These are phyloP conservation scores for Paracamarosporium sp. DNA, from an alignment of 2,329 filamentous ascomycete species.

Conservation along the genomic window DNA sequence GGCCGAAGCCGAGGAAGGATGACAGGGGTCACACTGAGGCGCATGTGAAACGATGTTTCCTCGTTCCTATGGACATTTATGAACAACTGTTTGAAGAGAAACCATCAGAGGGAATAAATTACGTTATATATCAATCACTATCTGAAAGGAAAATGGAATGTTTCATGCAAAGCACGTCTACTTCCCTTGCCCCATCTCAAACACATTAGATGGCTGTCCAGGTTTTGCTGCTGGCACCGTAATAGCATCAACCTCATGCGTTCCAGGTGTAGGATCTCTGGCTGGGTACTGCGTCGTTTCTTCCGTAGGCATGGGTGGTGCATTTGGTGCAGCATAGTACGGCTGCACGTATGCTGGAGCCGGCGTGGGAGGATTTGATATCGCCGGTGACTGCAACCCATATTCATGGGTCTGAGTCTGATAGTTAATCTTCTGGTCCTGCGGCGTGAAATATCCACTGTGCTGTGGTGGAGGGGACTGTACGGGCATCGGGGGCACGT, in stretches of 20 bases:
- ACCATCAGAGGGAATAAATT: too few relatives aligned
- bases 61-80: too few relatives aligned
- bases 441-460: slow-evolving; percentile 18
- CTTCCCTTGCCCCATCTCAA: slow-evolving; percentile 20
- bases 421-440: slow-evolving; percentile 24
- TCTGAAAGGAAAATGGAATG: too few relatives aligned
- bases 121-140: too few relatives aligned
- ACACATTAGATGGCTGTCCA: slow-evolving; percentile 7
- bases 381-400: slow-evolving; percentile 13
- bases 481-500: not conserved
- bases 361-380: slow-evolving; percentile 31
- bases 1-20: not conserved
- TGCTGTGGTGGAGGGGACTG: slow-evolving; percentile 9
- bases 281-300: slow-evolving; percentile 8
- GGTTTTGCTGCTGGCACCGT: slow-evolving; percentile 5
- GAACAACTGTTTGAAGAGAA: too few relatives aligned
- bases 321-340: slow-evolving; percentile 15
- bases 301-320: slow-evolving; percentile 15
- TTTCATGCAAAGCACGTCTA: too few relatives aligned
- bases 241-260: slow-evolving; percentile 19
- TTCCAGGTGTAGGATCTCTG: slow-evolving; percentile 9
- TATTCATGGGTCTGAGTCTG: slow-evolving; percentile 26
- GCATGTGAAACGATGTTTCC: too few relatives aligned
- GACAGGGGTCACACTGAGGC: not conserved
- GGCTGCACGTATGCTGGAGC: slow-evolving; percentile 31